These are phyloP conservation scores for Chlorella vulgaris DNA, from an alignment of 139 green algal genomes.

Conservation along the genomic window DNA sequence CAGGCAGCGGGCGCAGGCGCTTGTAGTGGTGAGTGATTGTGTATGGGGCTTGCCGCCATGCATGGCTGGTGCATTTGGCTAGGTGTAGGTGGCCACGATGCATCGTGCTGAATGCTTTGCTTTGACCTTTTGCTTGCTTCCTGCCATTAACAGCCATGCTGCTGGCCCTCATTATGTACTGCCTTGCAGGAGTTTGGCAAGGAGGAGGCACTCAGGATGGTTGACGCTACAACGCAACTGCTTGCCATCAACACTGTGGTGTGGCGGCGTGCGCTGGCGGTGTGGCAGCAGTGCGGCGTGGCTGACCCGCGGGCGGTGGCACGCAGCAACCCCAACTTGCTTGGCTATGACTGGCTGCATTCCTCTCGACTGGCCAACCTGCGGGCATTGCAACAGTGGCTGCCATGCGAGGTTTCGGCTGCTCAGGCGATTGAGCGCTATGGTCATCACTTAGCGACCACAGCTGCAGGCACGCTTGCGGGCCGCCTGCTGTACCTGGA, in stretches of 20 bases:
- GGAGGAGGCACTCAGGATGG: neutral
- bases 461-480: neutral
- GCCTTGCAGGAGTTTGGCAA: neutral
- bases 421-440: neutral
- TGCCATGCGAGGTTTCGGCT: neutral
- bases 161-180: too few relatives aligned
- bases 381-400: neutral
- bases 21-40: neutral
- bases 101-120: too few relatives aligned
- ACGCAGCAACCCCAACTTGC: neutral
- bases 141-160: too few relatives aligned
- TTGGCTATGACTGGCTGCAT: neutral
- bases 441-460: neutral
- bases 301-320: neutral
- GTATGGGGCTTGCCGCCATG: too few relatives aligned
- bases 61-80: neutral
- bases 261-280: neutral
- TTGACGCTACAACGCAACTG: neutral
- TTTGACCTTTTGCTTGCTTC: neutral
- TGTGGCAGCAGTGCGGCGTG: neutral
- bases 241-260: neutral
- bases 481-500: conserved; percentile 10
- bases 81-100: too few relatives aligned
- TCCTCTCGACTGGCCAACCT: neutral
- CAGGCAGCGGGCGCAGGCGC: neutral